These are phyloP conservation scores for Nitzschia sp. DNA, from an alignment of 108 stramenopile species.

Conservation along the genomic window DNA sequence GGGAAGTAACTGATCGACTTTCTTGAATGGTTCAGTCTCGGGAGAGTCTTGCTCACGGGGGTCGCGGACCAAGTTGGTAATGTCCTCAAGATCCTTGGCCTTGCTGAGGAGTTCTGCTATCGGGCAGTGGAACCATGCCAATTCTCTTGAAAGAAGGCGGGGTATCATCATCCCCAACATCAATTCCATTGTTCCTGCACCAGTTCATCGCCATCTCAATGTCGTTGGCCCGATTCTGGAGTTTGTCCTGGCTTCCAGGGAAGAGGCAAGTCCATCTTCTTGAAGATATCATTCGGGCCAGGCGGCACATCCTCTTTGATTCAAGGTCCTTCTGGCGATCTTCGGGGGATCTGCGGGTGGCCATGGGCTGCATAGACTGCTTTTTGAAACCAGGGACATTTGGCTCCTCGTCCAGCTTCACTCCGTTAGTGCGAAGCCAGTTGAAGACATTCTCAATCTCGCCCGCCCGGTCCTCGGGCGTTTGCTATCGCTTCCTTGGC, in stretches of 20 bases:
- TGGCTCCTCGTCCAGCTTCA: background rate
- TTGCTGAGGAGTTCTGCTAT: too few species aligned
- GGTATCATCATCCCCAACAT: background rate
- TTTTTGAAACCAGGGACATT: background rate
- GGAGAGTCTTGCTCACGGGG: too few species aligned
- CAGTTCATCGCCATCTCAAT: conserved; percentile 18
- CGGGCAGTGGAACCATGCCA: background rate
- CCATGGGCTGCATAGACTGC: conserved; percentile 1
- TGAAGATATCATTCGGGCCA: conserved; percentile 27
- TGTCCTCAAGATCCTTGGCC: conserved; percentile 9
- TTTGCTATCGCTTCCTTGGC: conserved; percentile 12
- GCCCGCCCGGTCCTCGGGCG: conserved; percentile 21
- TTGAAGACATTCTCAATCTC: conserved; percentile 41
- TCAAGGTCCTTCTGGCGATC: conserved; percentile 16
- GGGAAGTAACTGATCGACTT: conserved; percentile 27
- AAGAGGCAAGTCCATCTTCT: conserved; percentile 16
- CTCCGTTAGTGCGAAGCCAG: conserved; percentile 27
- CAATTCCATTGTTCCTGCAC: conserved; percentile 20
- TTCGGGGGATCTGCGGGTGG: conserved; percentile 16
- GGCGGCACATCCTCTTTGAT: conserved; percentile 20
- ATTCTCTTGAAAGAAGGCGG: conserved; percentile 15
- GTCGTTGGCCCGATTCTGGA: background rate
- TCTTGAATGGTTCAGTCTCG: conserved; percentile 15
- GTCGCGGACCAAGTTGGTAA: conserved; percentile 15
- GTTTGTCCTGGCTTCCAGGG: conserved; percentile 7